Conservation (phyloP, 78 protist species). For the Parvularia atlantis region DNA sequence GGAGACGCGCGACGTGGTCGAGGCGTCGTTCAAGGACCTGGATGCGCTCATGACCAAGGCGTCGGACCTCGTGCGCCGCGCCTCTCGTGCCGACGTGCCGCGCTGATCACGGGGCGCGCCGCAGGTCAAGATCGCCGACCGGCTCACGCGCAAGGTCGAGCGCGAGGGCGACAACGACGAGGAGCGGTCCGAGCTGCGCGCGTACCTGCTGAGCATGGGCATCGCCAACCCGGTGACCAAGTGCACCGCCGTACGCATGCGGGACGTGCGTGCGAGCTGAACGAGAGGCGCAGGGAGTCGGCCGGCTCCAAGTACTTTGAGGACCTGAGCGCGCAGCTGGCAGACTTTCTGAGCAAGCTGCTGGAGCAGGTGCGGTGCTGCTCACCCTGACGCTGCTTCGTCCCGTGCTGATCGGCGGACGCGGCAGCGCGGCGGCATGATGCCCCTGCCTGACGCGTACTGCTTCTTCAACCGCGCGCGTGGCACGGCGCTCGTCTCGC, state of each 20-base stretch:
- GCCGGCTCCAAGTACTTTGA: no score
- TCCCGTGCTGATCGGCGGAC: no score
- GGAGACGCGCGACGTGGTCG: neutral
- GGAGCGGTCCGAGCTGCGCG: neutral
- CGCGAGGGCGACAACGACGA: neutral
- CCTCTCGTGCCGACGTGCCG: no score
- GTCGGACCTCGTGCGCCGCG: no score
- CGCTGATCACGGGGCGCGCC: no score
- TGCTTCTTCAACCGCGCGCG: constrained; percentile 59
- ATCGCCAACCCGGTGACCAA: constrained; percentile 30
- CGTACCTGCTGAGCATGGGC: constrained; percentile 2
- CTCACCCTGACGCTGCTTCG: no score
- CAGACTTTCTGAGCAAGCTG: constrained; percentile 20
- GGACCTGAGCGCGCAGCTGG: constrained; percentile 37
- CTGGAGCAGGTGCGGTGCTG: neutral
- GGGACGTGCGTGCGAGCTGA: neutral
- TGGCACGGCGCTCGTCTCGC: constrained; percentile 52
- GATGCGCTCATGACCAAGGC: constrained; percentile 16
- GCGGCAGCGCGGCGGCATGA: no score
- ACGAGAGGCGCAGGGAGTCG: no score
- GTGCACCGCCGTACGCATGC: neutral
- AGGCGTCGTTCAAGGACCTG: constrained; percentile 9
- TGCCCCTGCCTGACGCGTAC: constrained; percentile 41
- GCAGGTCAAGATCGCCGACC: constrained; percentile 18
- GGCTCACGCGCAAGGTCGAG: neutral